These are phyloP conservation scores for Lolium multiflorum DNA, from an alignment of 176 grass and related monocot species.

Conservation along the genomic window DNA sequence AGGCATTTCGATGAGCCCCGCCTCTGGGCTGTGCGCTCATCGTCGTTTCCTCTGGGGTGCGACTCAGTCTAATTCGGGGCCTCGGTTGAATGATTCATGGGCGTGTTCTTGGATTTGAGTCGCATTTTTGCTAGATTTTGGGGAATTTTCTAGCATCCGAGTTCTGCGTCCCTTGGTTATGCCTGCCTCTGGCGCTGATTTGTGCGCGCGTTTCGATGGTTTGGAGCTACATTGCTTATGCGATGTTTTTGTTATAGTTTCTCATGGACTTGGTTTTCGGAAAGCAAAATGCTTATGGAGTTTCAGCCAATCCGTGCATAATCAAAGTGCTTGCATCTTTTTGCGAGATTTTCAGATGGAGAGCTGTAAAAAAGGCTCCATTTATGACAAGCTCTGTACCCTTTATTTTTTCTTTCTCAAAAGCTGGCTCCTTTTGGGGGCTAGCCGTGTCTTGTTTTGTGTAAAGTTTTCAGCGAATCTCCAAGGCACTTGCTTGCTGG, in stretches of 20 bases:
- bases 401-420: background rate
- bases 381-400: background rate
- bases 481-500: background rate
- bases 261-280: background rate
- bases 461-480: background rate
- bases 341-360: background rate
- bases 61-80: conserved; percentile 8
- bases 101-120: background rate
- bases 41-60: background rate
- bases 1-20: conserved; percentile 14
- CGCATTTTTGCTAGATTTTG: conserved; percentile 30
- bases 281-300: background rate
- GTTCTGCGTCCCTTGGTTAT: conserved; percentile 3
- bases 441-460: background rate
- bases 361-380: background rate
- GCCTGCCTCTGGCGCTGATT: conserved; percentile 12
- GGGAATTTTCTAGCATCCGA: background rate
- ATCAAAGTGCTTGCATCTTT: conserved; percentile 7
- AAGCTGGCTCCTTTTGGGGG: conserved; percentile 8
- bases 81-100: background rate
- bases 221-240: background rate
- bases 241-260: background rate
- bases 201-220: background rate
- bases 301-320: background rate
- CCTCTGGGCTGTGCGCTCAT: background rate